Evolutionary conservation across 768 basidiomycete species (phyloP).

Genomic region (Paxillus rubicundulus): DNA sequence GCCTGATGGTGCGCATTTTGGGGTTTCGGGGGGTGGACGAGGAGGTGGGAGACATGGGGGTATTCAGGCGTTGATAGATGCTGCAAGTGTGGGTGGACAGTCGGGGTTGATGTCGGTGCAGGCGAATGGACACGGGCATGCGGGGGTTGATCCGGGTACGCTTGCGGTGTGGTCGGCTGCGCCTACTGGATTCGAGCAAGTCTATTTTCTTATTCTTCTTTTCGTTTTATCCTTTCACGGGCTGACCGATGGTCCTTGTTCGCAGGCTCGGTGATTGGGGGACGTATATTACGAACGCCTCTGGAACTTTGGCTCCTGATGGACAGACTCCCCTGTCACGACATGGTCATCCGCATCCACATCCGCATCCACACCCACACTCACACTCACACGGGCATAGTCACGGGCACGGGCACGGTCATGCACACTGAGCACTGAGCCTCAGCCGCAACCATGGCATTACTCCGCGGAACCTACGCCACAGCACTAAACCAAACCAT

Average conservation of each 20-base stretch:
- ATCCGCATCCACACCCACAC: too few species aligned
- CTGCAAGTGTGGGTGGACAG: background rate
- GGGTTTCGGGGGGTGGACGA: background rate
- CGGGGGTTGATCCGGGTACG: conserved; percentile 44
- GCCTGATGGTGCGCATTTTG: background rate
- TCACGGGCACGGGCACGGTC: too few species aligned
- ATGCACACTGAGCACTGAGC: too few species aligned
- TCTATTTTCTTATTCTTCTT: conserved; percentile 1
- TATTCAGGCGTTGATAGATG: too few species aligned
- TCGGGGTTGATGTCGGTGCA: conserved; percentile 4
- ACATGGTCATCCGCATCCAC: background rate
- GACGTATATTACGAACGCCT: conserved; percentile 33
- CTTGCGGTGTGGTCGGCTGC: conserved; percentile 64
- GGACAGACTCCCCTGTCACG: conserved; percentile 1
- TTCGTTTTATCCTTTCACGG: background rate
- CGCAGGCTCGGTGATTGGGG: conserved; percentile 41
- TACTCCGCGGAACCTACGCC: too few species aligned
- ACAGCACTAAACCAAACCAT: too few species aligned
- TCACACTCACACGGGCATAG: too few species aligned
- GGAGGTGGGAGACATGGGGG: background rate
- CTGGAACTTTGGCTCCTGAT: conserved; percentile 22
- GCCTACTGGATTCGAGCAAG: conserved; percentile 60
- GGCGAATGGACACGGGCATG: background rate
- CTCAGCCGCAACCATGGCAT: too few species aligned
- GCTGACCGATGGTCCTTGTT: background rate